These are phyloP conservation scores for Cadophora sp. DNA, from an alignment of 2,329 filamentous ascomycete species.

Conservation along the genomic window DNA sequence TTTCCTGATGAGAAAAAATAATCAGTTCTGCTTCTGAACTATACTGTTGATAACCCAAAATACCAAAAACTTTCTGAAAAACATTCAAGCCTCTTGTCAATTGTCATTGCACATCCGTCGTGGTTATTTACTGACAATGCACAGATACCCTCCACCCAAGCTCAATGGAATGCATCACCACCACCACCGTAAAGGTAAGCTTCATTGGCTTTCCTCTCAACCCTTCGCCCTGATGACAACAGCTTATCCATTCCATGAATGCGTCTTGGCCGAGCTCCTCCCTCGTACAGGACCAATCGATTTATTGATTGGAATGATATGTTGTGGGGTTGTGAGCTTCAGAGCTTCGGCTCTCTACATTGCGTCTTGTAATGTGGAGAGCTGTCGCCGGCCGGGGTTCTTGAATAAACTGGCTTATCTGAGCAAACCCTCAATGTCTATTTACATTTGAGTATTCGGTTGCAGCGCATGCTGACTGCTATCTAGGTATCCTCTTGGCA, in stretches of 20 bases:
- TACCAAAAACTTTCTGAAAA: constrained; percentile 70
- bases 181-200: constrained; percentile 36
- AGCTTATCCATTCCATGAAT: constrained; percentile 82
- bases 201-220: constrained; percentile 18
- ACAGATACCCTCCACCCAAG: constrained; percentile 1
- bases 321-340: constrained; percentile 79
- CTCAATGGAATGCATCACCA: background rate
- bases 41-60: constrained; percentile 66
- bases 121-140: constrained; percentile 24
- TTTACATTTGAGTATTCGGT: constrained; percentile 6
- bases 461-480: constrained; percentile 15
- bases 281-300: constrained; percentile 70
- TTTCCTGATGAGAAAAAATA: constrained; percentile 69
- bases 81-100: constrained; percentile 30
- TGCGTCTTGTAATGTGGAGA: constrained; percentile 64
- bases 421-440: constrained; percentile 48
- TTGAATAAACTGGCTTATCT: constrained; percentile 76
- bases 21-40: constrained; percentile 81
- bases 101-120: background rate
- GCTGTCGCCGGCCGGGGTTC: constrained; percentile 64
- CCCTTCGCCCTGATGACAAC: constrained; percentile 59
- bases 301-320: constrained; percentile 63
- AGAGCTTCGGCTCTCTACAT: constrained; percentile 57
- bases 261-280: constrained; percentile 72
- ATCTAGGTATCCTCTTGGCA: background rate